Conservation (phyloP, 179 eudicot genomes). For the Spergularia azorica region DNA sequence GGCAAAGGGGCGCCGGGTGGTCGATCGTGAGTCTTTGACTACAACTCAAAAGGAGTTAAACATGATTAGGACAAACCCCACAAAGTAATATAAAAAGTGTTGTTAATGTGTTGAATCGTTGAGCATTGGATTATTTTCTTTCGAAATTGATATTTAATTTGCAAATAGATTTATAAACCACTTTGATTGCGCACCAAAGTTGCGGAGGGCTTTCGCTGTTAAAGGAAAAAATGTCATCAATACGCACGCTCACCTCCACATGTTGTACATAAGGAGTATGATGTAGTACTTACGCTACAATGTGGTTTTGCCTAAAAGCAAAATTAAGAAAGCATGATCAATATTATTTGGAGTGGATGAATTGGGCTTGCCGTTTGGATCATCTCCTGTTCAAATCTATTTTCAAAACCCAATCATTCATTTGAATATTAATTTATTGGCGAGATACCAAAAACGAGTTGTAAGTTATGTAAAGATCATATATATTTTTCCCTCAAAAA, state of each 20-base stretch:
- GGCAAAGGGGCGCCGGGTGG: no score
- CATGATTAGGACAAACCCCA: conserved; percentile 22
- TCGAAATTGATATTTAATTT: not conserved
- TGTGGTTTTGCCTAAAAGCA: no score
- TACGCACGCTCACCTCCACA: conserved; percentile 23
- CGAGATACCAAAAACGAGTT: no score
- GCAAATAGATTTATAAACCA: not conserved
- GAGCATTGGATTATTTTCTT: not conserved
- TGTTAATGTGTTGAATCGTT: not conserved
- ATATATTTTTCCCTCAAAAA: no score
- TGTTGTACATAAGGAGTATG: conserved; percentile 10
- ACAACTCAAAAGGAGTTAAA: conserved; percentile 5
- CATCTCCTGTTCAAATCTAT: no score
- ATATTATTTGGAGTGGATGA: no score
- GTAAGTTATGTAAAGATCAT: no score
- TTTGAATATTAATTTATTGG: no score
- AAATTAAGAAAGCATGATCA: no score
- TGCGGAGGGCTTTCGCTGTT: conserved; percentile 5
- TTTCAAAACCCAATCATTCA: no score
- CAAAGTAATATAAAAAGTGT: conserved; percentile 9
- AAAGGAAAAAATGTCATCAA: not conserved
- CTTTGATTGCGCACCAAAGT: not conserved
- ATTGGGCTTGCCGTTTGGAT: no score
- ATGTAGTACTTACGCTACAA: not conserved
- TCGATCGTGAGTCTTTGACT: not conserved